Base-by-base conservation (phyloP, 2,329 filamentous ascomycete species). In the Talaromyces pinophilus region DNA sequence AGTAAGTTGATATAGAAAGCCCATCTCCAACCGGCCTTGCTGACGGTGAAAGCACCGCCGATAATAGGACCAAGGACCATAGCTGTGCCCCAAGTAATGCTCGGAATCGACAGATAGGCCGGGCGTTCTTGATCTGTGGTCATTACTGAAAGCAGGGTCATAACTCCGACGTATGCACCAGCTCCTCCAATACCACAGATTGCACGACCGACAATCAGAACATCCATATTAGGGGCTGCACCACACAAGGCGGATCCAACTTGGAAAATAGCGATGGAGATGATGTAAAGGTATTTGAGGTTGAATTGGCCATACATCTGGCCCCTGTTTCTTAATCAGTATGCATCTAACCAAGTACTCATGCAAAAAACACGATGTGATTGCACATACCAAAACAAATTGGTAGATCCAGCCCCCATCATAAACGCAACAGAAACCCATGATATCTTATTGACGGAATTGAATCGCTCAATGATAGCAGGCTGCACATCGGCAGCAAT, bases 1-100 rank as follows among this genome's bases (percentile, higher is more conserved):
- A 79, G 70, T 0, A 87, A 76, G 70, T 87, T 87, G 74, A 87
- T 82, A 70, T 88, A 88, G 70, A 71, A 67, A 67, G 63, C 33
- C 64, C 62, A 64, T 44, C 74, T 70, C 77, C 77, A 79, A 5
- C 62, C 69, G 11, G 69, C 74, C 17, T 50, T 55, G 38, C 69
- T 73, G 17, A 73, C 68, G 5, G 72, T 64, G 55, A 79, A 79
- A 15, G 72, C 75, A 25, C 78, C 78, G 1, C 78, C 79, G 61
- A 81, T 72, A 63, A 81, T 70, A 0, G 78, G 79, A 4, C 78
- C 79, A 0, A 79, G 70, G 3, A 79, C 71, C 5, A 71, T 75
- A 3, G 78, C 79, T 1, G 72, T 40, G 11, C 77, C 76, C 76
- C 75, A 80, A 42, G 70, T 69, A 5, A 79, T 65, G 2, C 75